Evolutionary conservation across 352 stramenopile species (phyloP), one percentile per base, ranked within the genome.

Genomic region (Globisporangium sylvaticum): DNA sequence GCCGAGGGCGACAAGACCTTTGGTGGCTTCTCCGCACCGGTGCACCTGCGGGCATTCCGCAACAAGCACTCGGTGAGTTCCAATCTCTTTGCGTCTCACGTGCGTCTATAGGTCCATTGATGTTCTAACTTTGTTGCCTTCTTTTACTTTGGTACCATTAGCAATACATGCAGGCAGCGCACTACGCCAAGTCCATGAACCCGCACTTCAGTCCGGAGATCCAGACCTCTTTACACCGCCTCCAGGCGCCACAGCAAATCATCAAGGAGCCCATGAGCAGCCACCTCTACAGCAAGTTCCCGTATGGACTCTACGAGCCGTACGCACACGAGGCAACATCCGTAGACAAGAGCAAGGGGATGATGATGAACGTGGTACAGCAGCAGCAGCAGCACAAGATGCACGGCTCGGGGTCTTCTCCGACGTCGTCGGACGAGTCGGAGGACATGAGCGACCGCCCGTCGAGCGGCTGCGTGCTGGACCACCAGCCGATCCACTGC

Each of bases 11-110:
- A 78, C 42, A 81, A 87, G 64, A 80, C 68, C 2, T 69, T 87
- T 31, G 62, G 67, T 4, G 80, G 87, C 55, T 82, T 91, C 62
- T 75, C 72, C 20, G 69, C 67, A 4, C 73, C 81, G 2, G 55
- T 72, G 4, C 79, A 91, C 56, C 62, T 88, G 27, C 79, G 78
- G 42, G 69, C 69, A 1, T 71, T 87, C 50, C 78, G 82, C 34
- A 77, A 76, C 56, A 80, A 73, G 24, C 78, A 86, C 57, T 68
- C 79, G 42, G 69, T 87, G 58, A 60, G 76, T 66, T 65, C 29
- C 52, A 55, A 22, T 32, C 6, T 20, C 6, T 52, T 39, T 48
- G 37, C 20, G 37, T 44, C 12, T 44, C 31, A 20, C 12, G 22
- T 34, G 25, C 20, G 25, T 37, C 31, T 12, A 34, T 24, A 10